Percentiles rank a stretch among this genome's conserved stretches.
Conservation (phyloP, 106 monocot genomes). For the Agapanthus africanus region DNA sequence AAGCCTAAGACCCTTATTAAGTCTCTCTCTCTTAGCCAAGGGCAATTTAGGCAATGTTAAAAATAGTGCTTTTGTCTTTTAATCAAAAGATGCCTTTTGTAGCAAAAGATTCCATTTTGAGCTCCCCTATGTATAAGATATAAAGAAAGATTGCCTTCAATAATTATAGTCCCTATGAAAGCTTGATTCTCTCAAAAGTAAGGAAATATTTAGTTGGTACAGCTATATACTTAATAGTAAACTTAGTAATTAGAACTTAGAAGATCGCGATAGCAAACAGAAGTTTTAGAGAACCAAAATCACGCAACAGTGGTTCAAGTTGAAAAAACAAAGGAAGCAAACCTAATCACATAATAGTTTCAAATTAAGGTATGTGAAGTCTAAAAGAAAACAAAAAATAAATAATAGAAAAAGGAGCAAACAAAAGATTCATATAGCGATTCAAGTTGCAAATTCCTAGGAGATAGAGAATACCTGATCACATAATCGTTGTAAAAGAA, state of each 20-base stretch:
- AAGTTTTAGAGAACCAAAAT: background rate
- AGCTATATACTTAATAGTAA: background rate
- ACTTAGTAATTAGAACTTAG: background rate
- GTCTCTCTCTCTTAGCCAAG: no score
- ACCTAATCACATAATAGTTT: background rate
- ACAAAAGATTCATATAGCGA: background rate
- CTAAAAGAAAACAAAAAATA: background rate
- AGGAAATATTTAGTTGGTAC: background rate
- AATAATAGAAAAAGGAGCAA: no score
- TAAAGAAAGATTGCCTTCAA: background rate
- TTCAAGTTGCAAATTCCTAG: background rate
- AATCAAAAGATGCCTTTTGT: no score
- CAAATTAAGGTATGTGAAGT: background rate
- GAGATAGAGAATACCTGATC: background rate
- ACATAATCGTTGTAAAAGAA: background rate
- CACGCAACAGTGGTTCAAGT: background rate
- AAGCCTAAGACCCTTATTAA: no score
- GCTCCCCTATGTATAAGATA: no score
- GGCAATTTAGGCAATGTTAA: no score
- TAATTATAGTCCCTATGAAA: background rate
- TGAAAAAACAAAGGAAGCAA: background rate
- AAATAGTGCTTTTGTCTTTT: no score
- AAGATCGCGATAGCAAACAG: background rate
- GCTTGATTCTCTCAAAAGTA: conserved; percentile 1
- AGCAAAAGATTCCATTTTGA: no score